These are phyloP conservation scores for Fusarium sp. DNA, from an alignment of 2,329 filamentous ascomycete genomes.

Conservation along the genomic window DNA sequence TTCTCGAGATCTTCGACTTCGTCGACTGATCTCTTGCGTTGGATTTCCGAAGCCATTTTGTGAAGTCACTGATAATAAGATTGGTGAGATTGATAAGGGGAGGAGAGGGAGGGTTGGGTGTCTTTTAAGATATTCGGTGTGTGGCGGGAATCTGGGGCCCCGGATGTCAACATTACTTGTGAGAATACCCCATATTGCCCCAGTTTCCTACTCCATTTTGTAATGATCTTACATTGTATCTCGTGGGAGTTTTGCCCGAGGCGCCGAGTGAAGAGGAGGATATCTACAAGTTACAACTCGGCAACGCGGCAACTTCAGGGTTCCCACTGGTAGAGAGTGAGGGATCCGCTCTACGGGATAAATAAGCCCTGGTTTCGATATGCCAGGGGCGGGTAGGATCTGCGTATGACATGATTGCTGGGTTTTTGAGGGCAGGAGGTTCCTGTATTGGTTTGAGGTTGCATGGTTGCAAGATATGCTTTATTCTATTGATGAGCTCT, in stretches of 20 bases:
- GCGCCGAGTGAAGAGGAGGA: slow-evolving; percentile 12
- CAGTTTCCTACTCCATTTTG: neutral
- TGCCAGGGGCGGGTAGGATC: slow-evolving; percentile 12
- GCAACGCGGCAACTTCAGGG: slow-evolving; percentile 22
- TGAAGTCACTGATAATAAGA: neutral
- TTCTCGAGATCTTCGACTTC: slow-evolving; percentile 55
- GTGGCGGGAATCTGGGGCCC: slow-evolving; percentile 10
- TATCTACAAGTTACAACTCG: slow-evolving; percentile 21
- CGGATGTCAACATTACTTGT: slow-evolving; percentile 16
- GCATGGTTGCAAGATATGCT: neutral
- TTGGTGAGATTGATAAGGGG: neutral
- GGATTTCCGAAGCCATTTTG: slow-evolving; percentile 27
- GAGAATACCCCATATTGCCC: neutral
- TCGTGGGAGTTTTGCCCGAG: slow-evolving; percentile 28
- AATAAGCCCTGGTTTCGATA: neutral
- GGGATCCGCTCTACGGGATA: slow-evolving; percentile 13
- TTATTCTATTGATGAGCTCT: neutral
- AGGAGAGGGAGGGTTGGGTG: neutral
- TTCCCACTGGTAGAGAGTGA: slow-evolving; percentile 7
- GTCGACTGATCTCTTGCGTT: slow-evolving; percentile 33
- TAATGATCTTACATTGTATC: neutral
- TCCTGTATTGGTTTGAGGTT: neutral
- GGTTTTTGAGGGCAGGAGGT: neutral
- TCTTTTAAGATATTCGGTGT: neutral
- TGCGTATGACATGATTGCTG: slow-evolving; percentile 9